Percentiles rank a stretch among this genome's conserved stretches.
phyloP scores from a whole-genome alignment of 345 rosid genomes.

The Isatis tinctoria region DNA sequence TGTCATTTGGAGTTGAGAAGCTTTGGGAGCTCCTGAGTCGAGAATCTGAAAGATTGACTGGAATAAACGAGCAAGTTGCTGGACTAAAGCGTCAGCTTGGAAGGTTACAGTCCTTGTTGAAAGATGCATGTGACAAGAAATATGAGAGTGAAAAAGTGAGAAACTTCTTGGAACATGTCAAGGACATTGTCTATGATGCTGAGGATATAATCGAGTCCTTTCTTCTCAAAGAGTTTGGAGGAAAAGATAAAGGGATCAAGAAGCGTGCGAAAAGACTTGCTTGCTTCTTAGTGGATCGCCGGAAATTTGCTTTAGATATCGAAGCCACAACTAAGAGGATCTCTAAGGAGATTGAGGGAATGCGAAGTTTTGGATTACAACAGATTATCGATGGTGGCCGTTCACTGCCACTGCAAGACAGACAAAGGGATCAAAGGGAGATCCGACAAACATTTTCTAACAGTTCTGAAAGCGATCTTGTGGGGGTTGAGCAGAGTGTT shows the following conservation, averaged over 20 bases:
- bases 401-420: neutral
- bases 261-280: neutral
- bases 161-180: constrained; percentile 30
- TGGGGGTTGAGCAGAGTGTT: constrained; percentile 37
- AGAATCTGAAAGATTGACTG: neutral
- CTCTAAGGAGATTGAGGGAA: constrained; percentile 22
- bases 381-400: neutral
- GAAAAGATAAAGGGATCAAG: neutral
- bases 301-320: neutral
- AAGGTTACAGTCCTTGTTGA: constrained; percentile 31
- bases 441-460: constrained; percentile 28
- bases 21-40: constrained; percentile 18
- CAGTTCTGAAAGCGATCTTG: constrained; percentile 24
- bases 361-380: constrained; percentile 31
- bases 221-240: constrained; percentile 1
- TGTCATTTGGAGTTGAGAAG: constrained; percentile 25
- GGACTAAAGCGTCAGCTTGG: constrained; percentile 18
- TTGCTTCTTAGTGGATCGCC: neutral
- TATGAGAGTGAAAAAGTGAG: constrained; percentile 30
- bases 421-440: constrained; percentile 13
- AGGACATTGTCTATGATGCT: constrained; percentile 23
- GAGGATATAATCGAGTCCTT: constrained; percentile 33
- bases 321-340: constrained; percentile 27
- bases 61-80: neutral
- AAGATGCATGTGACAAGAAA: constrained; percentile 29